phyloP scores from a whole-genome alignment of 352 stramenopile genomes.

The Phytopythium helicoides region DNA sequence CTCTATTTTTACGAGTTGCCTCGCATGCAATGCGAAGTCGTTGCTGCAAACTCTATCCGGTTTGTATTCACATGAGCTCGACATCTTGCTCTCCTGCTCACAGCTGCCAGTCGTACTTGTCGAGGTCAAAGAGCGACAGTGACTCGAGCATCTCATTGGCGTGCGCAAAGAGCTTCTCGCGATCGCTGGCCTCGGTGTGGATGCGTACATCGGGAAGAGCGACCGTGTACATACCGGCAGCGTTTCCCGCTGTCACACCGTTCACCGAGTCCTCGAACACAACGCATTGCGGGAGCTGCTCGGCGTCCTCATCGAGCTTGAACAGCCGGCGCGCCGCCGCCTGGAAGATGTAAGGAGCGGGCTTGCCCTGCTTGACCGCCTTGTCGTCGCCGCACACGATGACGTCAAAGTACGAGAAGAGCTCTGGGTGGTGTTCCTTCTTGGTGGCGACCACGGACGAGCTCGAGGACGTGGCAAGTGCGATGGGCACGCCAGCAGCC shows the following conservation, averaged over 20 bases:
- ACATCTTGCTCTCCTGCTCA: constrained; percentile 9
- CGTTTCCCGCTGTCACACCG: constrained; percentile 59
- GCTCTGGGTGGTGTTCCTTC: constrained; percentile 54
- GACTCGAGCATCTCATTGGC: constrained; percentile 66
- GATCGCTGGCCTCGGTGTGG: constrained; percentile 43
- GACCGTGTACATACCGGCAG: constrained; percentile 66
- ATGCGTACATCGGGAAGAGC: constrained; percentile 70
- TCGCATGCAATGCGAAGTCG: constrained; percentile 1
- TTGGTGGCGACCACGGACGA: constrained; percentile 62
- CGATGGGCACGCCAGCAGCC: constrained; percentile 51
- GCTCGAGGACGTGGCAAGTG: constrained; percentile 73
- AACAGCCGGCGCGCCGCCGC: constrained; percentile 56
- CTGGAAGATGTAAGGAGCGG: constrained; percentile 80
- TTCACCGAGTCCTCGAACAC: constrained; percentile 81
- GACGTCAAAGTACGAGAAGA: constrained; percentile 75
- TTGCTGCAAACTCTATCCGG: constrained; percentile 8
- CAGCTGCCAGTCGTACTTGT: constrained; percentile 52
- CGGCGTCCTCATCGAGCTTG: constrained; percentile 27
- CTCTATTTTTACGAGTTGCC: not conserved
- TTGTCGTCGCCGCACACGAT: constrained; percentile 80
- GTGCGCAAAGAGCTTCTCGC: constrained; percentile 42
- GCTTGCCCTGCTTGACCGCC: constrained; percentile 64
- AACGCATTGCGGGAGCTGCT: constrained; percentile 43
- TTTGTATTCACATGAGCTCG: constrained; percentile 5
- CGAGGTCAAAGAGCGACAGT: constrained; percentile 53